Base-by-base conservation (phyloP, 2,329 filamentous ascomycete species). In the Colletotrichum chlorophyti region DNA sequence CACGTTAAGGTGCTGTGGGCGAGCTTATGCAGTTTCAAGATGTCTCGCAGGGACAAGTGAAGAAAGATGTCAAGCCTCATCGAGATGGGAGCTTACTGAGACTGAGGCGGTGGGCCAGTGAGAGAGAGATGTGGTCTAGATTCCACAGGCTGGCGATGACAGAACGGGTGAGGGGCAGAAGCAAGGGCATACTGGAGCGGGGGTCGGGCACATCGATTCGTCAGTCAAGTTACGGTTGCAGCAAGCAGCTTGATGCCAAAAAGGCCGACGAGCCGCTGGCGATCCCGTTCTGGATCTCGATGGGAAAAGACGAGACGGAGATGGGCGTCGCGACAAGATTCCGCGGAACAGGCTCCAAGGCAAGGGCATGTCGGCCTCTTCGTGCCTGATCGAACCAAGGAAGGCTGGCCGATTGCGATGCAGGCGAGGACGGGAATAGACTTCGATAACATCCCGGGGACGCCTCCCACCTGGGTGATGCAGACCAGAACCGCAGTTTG, bases 161-260 rank as follows among this genome's bases (percentile, higher is more conserved):
- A 29, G 19, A 46, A n/a, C n/a, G n/a, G n/a, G n/a, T 24, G 48
- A 50, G 52, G 52, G 52, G 37, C 29, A 38, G 52, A 31, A n/a
- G 23, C 29, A 17, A n/a, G n/a, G n/a, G n/a, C n/a, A n/a, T n/a
- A n/a, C n/a, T n/a, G n/a, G n/a, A n/a, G n/a, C n/a, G n/a, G n/a
- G n/a, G n/a, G n/a, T n/a, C n/a, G n/a, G n/a, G n/a, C n/a, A n/a
- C n/a, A n/a, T n/a, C n/a, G 10, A 21, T 23, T 40, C 15, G 15
- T 40, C 35, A 10, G n/a, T n/a, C n/a, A n/a, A n/a, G n/a, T n/a
- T n/a, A n/a, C n/a, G n/a, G n/a, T n/a, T n/a, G n/a, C n/a, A n/a
- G n/a, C n/a, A 19, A 40, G 34, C 27, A n/a, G 21, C 27, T 19
- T 31, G 5, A 26, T 6, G 29, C 17, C n/a, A 6, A 8, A 23